Base-by-base conservation (phyloP, 257 asterid species). In the Solanum ossicruentum region DNA sequence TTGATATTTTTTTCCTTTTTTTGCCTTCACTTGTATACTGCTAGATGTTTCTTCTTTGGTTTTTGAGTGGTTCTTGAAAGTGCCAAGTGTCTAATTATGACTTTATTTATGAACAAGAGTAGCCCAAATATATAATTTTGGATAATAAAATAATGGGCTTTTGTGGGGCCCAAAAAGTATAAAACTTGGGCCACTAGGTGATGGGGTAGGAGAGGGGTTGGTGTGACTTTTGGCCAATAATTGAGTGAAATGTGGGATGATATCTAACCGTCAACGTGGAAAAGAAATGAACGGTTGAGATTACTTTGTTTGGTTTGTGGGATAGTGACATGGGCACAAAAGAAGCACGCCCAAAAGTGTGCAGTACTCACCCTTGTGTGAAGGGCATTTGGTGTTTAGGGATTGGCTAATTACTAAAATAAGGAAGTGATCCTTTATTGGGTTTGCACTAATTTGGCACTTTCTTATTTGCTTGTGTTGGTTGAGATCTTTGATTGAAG, bases 141-240 rank as follows among this genome's bases (percentile, higher is more conserved):
- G 60, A 23, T 52, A 83, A 83, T 66, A 45, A 23, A 66, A 8
- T 55, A 83, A 65, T 67, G 49, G 61, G 63, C n/a, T 5, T 65
- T 67, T 17, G 90, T 88, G 90, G 95, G 92, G 32, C 85, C 93
- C 85, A 77, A 75, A 32, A n/a, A 55, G 6, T 72, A 15, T 83
- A 83, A 87, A 82, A 83, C 94, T 91, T 91, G 95, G 93, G 61
- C 92, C 91, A 88, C 88, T 88, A 43, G n/a, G 18, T 18, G 11
- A 55, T 54, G 72, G 61, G 86, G 91, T 87, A 83, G 92, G 89
- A 83, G 78, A 82, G 70, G 85, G 87, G 87, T 84, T 80, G 91
- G 90, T 89, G 88, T 85, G 90, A 87, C 52, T 51, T 17, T 15
- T 11, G 69, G 79, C 91, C 89, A 89, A 90, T 88, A 39, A 36